phyloP scores from a whole-genome alignment of 345 rosid genomes.

The Lagerstroemia speciosa region DNA sequence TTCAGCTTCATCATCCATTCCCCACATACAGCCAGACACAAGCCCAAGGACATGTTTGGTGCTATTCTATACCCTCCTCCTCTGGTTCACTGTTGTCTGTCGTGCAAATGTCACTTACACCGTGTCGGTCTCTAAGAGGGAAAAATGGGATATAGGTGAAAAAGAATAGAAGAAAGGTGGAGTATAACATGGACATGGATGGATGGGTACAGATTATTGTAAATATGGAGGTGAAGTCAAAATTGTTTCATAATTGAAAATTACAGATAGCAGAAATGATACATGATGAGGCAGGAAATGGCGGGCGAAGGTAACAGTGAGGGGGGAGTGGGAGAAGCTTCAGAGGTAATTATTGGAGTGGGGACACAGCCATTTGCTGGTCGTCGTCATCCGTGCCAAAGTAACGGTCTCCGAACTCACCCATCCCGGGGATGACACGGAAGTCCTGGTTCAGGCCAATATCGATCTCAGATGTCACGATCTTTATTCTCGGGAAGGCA shows the following conservation, averaged over 20 bases:
- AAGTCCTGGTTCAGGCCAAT: constrained; percentile 80
- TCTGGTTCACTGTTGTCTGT: too few species aligned
- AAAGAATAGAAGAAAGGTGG: too few species aligned
- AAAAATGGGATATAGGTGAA: too few species aligned
- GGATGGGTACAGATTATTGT: not conserved
- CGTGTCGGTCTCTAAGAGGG: too few species aligned
- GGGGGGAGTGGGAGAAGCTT: too few species aligned
- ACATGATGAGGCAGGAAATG: not conserved
- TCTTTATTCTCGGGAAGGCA: constrained; percentile 82
- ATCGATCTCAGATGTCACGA: constrained; percentile 94
- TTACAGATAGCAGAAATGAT: not conserved
- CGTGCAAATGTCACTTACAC: too few species aligned
- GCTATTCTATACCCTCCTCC: too few species aligned
- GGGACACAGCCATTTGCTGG: constrained; percentile 14
- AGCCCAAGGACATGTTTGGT: too few species aligned
- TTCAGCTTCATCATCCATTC: constrained; percentile 1
- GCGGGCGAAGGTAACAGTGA: too few species aligned
- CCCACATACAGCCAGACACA: too few species aligned
- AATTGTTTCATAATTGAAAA: constrained; percentile 28
- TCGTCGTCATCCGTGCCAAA: constrained; percentile 92
- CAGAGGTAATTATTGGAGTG: too few species aligned
- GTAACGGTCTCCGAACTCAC: constrained; percentile 95
- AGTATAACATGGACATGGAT: not conserved
- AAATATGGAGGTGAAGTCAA: constrained; percentile 19
- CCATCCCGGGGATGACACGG: constrained; percentile 96